phyloP scores from a whole-genome alignment of 2,329 filamentous ascomycete species.

The Pseudodiploospora longispora region DNA sequence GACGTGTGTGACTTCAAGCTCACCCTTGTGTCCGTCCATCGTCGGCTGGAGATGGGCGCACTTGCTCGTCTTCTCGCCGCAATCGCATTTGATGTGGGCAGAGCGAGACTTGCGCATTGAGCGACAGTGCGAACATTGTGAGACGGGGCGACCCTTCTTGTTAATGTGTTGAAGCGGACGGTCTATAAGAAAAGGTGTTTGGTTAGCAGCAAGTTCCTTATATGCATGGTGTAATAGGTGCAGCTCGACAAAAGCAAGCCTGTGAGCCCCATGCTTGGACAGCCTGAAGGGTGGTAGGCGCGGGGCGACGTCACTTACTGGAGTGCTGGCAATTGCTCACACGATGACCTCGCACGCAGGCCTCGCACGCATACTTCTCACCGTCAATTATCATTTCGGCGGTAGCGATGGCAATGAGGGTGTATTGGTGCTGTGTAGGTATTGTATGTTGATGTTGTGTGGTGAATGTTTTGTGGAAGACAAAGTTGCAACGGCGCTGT shows the following conservation, averaged over 20 bases:
- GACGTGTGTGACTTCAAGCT: slow-evolving; percentile 21
- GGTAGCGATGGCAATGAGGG: background rate
- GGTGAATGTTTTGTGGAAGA: no score
- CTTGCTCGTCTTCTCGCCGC: slow-evolving; percentile 80
- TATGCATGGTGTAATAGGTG: background rate
- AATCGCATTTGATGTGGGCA: slow-evolving; percentile 93
- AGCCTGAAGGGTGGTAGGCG: slow-evolving; percentile 7
- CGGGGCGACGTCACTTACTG: slow-evolving; percentile 52
- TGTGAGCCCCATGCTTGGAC: background rate
- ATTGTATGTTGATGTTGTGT: no score
- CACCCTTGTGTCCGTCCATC: slow-evolving; percentile 52
- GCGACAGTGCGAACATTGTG: slow-evolving; percentile 96
- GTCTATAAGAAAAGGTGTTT: slow-evolving; percentile 45
- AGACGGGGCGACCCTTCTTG: slow-evolving; percentile 94
- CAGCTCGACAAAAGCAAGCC: background rate
- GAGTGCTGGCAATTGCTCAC: slow-evolving; percentile 97
- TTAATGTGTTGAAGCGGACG: slow-evolving; percentile 90
- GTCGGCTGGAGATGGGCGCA: slow-evolving; percentile 52
- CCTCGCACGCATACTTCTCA: slow-evolving; percentile 96
- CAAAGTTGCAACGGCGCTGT: no score
- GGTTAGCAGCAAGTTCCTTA: slow-evolving; percentile 14
- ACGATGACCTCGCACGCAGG: slow-evolving; percentile 95
- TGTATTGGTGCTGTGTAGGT: background rate
- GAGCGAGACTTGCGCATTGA: slow-evolving; percentile 92
- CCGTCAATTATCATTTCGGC: slow-evolving; percentile 73